Evolutionary conservation across 768 basidiomycete genomes (phyloP).

Genomic region (Kwoniella sp.): DNA sequence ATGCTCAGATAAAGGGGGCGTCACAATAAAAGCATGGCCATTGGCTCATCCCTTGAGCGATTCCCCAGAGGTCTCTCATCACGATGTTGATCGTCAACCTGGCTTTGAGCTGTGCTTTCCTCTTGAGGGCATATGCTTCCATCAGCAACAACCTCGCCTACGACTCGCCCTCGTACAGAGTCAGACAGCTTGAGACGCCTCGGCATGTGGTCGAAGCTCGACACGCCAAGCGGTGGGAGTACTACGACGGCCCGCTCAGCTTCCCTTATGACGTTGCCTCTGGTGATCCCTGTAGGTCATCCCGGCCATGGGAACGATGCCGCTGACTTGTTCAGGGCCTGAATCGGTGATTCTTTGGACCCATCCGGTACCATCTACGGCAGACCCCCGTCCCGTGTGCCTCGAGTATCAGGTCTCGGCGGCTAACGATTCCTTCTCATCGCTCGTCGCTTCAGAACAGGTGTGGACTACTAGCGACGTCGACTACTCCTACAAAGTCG

Average conservation of each 20-base stretch:
- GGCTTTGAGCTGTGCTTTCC: neutral
- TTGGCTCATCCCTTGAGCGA: no score
- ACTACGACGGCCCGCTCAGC: constrained; percentile 19
- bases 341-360: constrained; percentile 61
- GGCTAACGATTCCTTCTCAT: constrained; percentile 52
- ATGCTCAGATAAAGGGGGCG: no score
- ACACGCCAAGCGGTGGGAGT: constrained; percentile 31
- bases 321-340: constrained; percentile 1
- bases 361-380: constrained; percentile 53
- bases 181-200: constrained; percentile 3
- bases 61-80: no score
- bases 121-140: no score
- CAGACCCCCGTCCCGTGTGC: constrained; percentile 44
- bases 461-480: constrained; percentile 60
- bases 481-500: constrained; percentile 60
- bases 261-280: constrained; percentile 37
- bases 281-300: constrained; percentile 57
- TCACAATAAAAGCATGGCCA: no score
- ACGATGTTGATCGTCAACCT: neutral
- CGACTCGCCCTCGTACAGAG: constrained; percentile 19
- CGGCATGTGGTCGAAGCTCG: constrained; percentile 2
- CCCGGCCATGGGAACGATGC: neutral
- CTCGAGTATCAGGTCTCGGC: constrained; percentile 57
- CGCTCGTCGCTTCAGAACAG: constrained; percentile 53
- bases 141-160: constrained; percentile 20